A percentile compares a stretch with the other conserved stretches of the same genome.
phyloP scores from a whole-genome alignment of 1,284 basidiomycete genomes.

The Paramarasmius palmivorus region DNA sequence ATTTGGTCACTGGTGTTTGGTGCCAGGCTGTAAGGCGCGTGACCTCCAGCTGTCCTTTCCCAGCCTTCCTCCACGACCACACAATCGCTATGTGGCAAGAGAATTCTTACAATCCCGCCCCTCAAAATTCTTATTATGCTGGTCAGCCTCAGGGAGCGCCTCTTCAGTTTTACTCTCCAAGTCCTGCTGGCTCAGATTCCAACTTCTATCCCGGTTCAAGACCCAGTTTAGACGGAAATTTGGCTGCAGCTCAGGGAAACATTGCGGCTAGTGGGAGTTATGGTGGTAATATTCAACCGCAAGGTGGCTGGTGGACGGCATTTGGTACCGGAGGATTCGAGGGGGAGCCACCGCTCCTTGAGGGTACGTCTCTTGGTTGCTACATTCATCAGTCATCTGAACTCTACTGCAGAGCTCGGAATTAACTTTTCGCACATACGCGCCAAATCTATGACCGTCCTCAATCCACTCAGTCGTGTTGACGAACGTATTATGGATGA shows the following conservation, averaged over 20 bases:
- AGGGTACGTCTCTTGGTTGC: constrained; percentile 58
- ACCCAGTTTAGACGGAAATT: constrained; percentile 71
- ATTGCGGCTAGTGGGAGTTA: constrained; percentile 53
- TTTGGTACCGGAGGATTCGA: constrained; percentile 96
- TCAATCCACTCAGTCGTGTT: constrained; percentile 87
- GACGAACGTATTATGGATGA: constrained; percentile 99
- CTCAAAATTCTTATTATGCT: constrained; percentile 59
- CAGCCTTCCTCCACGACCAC: constrained; percentile 5
- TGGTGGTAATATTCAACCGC: constrained; percentile 71
- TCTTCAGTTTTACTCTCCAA: constrained; percentile 71
- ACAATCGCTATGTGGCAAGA: constrained; percentile 70
- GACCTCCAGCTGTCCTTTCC: not conserved
- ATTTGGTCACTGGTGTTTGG: constrained; percentile 40
- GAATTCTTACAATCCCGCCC: constrained; percentile 54
- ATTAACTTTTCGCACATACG: constrained; percentile 97
- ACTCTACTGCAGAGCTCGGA: constrained; percentile 76
- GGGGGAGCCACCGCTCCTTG: constrained; percentile 88
- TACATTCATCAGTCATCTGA: constrained; percentile 3
- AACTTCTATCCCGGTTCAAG: constrained; percentile 67
- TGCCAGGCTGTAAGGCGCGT: not conserved
- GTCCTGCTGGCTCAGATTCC: constrained; percentile 47
- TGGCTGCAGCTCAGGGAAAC: constrained; percentile 52
- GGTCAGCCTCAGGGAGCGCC: constrained; percentile 52
- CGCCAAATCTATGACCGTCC: constrained; percentile 91
- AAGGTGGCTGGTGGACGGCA: constrained; percentile 89